Evolutionary conservation across 2,329 filamentous ascomycete genomes (phyloP).

Genomic region (Fusarium nodosum): DNA sequence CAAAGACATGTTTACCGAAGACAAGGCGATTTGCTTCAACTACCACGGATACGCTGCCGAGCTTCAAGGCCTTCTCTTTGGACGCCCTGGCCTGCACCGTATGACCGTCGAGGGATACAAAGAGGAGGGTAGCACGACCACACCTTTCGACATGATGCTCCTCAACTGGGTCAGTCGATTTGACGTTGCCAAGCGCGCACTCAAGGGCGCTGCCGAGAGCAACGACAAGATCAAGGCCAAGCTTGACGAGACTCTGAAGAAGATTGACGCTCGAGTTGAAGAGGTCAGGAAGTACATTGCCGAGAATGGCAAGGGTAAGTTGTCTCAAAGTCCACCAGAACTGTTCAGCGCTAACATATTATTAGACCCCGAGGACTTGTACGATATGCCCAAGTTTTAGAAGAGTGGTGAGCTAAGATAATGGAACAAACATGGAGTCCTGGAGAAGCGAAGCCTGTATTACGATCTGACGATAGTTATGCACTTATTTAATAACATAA

Average conservation of each 20-base stretch:
- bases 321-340: too few species aligned
- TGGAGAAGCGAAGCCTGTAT: not conserved
- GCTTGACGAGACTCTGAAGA: constrained; percentile 61
- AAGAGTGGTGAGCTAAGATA: not conserved
- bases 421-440: not conserved
- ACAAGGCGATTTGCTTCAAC: constrained; percentile 72
- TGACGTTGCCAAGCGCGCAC: constrained; percentile 68
- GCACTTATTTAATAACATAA: constrained; percentile 3
- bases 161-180: constrained; percentile 71
- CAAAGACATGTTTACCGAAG: constrained; percentile 67
- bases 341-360: constrained; percentile 1
- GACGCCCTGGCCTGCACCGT: constrained; percentile 64
- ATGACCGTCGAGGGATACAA: constrained; percentile 71
- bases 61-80: constrained; percentile 72
- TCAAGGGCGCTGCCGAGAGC: constrained; percentile 61
- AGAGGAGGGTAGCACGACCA: constrained; percentile 76
- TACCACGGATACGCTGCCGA: constrained; percentile 76
- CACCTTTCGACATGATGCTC: constrained; percentile 79
- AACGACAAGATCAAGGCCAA: constrained; percentile 63
- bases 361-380: constrained; percentile 43
- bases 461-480: not conserved
- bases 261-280: constrained; percentile 63
- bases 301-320: constrained; percentile 63
- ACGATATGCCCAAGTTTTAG: constrained; percentile 42
- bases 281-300: constrained; percentile 67